Conservation (phyloP, 768 basidiomycete genomes). For the Tephrocybe sp. region DNA sequence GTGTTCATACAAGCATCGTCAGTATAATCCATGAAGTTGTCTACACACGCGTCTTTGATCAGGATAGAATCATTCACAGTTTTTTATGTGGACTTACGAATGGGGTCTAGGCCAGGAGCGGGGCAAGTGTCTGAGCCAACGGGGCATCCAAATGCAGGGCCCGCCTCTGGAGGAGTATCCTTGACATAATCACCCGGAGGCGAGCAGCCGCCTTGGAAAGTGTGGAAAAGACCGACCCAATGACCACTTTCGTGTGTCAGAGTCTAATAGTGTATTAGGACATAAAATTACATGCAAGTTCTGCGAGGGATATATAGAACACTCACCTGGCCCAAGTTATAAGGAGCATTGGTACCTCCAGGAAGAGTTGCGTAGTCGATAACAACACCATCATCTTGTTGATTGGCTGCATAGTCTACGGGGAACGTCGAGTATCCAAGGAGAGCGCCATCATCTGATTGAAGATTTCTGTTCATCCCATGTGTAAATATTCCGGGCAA, state of each 20-base stretch:
- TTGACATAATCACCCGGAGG: constrained; percentile 39
- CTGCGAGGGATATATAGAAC: neutral
- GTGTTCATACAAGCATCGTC: constrained; percentile 48
- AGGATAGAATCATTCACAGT: neutral
- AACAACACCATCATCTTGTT: constrained; percentile 49
- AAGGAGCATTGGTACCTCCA: constrained; percentile 38
- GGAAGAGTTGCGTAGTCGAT: constrained; percentile 40
- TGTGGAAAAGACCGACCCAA: constrained; percentile 60
- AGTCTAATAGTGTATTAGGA: constrained; percentile 26
- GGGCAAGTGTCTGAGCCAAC: constrained; percentile 34
- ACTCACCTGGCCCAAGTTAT: constrained; percentile 40
- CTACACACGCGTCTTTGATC: constrained; percentile 18
- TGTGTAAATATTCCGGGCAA: neutral
- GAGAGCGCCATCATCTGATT: constrained; percentile 30
- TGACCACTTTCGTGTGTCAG: constrained; percentile 59
- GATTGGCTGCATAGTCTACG: constrained; percentile 31
- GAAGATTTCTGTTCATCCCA: neutral
- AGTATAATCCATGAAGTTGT: constrained; percentile 56
- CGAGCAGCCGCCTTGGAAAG: constrained; percentile 51
- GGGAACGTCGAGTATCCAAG: constrained; percentile 60
- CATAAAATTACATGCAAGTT: constrained; percentile 5
- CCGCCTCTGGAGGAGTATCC: constrained; percentile 47
- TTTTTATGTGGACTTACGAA: constrained; percentile 26
- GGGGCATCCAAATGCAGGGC: constrained; percentile 40
- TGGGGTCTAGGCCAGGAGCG: constrained; percentile 42